Conservation (phyloP, 2,329 filamentous ascomycete genomes). For the Aspergillus novofumigatus region DNA sequence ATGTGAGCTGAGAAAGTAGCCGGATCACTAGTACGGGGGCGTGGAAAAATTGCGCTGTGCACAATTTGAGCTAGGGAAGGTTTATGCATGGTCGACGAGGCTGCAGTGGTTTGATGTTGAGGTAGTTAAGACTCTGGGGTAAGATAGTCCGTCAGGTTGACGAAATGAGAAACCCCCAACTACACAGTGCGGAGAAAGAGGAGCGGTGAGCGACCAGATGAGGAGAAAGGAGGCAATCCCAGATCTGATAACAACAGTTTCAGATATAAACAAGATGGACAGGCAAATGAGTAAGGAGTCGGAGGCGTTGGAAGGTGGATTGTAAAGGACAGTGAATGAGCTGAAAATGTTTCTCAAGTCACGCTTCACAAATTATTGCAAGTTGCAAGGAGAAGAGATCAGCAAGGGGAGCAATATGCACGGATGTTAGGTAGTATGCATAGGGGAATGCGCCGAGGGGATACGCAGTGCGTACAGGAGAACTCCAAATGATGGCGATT, state of each 20-base stretch:
- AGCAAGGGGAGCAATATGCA: neutral
- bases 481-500: neutral
- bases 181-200: neutral
- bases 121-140: neutral
- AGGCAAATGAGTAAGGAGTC: neutral
- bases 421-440: neutral
- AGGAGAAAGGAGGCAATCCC: neutral
- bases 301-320: neutral
- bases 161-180: conserved; percentile 1
- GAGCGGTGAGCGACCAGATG: neutral
- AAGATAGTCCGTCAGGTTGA: neutral
- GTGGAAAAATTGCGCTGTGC: conserved; percentile 56
- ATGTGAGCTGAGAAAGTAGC: conserved; percentile 57
- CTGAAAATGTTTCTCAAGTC: neutral
- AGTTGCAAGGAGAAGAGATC: neutral
- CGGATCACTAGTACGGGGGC: conserved; percentile 54
- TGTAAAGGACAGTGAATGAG: neutral
- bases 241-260: neutral
- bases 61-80: conserved; percentile 56
- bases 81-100: conserved; percentile 51
- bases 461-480: neutral
- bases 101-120: conserved; percentile 1
- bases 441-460: neutral
- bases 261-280: neutral
- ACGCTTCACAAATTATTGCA: neutral